phyloP scores from a whole-genome alignment of 306 rosid genomes.

The Prunus davidiana region DNA sequence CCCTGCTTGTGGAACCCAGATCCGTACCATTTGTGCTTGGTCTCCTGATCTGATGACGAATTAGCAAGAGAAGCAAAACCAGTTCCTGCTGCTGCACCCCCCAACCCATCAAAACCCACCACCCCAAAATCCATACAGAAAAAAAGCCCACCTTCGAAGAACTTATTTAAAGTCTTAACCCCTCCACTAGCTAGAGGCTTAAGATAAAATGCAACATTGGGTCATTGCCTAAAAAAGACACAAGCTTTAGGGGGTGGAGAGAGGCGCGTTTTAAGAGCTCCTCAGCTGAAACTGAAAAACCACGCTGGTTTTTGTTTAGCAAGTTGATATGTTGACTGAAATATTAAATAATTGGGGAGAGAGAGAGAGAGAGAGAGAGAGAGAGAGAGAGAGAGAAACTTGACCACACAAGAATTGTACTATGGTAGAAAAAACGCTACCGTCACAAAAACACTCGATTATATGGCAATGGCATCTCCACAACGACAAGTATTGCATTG shows the following conservation, averaged over 20 bases:
- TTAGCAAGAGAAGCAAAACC: conserved; percentile 41
- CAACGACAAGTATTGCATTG: not conserved
- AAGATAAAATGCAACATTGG: conserved; percentile 29
- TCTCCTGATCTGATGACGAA: conserved; percentile 64
- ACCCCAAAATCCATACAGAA: conserved; percentile 71
- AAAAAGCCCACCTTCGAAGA: not conserved
- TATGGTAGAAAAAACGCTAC: not conserved
- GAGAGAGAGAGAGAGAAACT: conserved; percentile 7
- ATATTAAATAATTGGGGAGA: conserved; percentile 75
- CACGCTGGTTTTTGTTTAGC: conserved; percentile 46
- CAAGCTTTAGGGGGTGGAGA: conserved; percentile 23
- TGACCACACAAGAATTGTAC: conserved; percentile 29
- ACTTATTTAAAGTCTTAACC: not conserved
- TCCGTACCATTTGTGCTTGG: conserved; percentile 64
- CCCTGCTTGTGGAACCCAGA: conserved; percentile 62
- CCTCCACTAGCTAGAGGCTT: conserved; percentile 9
- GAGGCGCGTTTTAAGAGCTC: conserved; percentile 40
- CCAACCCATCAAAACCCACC: conserved; percentile 69
- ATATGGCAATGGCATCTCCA: conserved; percentile 4
- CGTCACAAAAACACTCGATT: not conserved
- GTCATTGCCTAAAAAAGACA: conserved; percentile 17
- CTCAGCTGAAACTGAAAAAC: conserved; percentile 49
- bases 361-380: conserved; percentile 42
- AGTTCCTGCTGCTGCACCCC: conserved; percentile 42
- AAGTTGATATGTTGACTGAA: conserved; percentile 38